A percentile compares a stretch with the other conserved stretches of the same genome.
These are phyloP conservation scores for Picea mariana DNA, from an alignment of 83 land plant genomes.

Conservation along the genomic window DNA sequence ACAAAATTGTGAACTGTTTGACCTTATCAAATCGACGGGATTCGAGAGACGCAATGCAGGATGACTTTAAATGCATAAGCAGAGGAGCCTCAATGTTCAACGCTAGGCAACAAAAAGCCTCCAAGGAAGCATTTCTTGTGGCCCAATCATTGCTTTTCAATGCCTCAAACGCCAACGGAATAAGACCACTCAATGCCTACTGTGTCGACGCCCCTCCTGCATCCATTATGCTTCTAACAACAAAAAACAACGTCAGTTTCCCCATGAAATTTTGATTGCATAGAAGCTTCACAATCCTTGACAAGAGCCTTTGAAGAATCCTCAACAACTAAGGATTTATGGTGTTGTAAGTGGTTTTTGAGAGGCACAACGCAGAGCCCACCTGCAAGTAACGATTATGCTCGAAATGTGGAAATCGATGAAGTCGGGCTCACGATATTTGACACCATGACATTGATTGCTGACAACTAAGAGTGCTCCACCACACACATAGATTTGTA, in stretches of 20 bases:
- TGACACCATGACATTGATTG: too few species aligned
- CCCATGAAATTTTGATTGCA: slow-evolving; percentile 54
- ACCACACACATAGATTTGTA: too few species aligned
- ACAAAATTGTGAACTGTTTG: too few species aligned
- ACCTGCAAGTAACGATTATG: too few species aligned
- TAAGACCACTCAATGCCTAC: slow-evolving; percentile 28
- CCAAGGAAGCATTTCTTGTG: slow-evolving; percentile 75
- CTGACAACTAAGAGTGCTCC: too few species aligned
- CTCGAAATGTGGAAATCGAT: too few species aligned
- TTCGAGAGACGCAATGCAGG: slow-evolving; percentile 49
- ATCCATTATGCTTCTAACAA: slow-evolving; percentile 42
- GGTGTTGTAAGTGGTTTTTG: too few species aligned
- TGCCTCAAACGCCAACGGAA: slow-evolving; percentile 42
- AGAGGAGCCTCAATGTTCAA: slow-evolving; percentile 17
- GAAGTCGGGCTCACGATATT: too few species aligned
- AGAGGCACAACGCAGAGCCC: too few species aligned
- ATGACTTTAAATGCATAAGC: slow-evolving; percentile 26
- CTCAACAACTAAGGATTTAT: too few species aligned
- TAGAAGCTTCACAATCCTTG: slow-evolving; percentile 50
- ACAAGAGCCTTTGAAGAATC: too few species aligned
- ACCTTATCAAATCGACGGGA: slow-evolving; percentile 73
- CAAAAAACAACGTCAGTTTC: slow-evolving; percentile 48
- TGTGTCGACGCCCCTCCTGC: slow-evolving; percentile 31
- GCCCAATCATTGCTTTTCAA: slow-evolving; percentile 70
- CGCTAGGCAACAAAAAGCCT: slow-evolving; percentile 45